Percentiles rank a stretch among this genome's conserved stretches.
Evolutionary conservation across 805 yeast genomes (phyloP).

Genomic region (Yamadazyma endophytica): DNA sequence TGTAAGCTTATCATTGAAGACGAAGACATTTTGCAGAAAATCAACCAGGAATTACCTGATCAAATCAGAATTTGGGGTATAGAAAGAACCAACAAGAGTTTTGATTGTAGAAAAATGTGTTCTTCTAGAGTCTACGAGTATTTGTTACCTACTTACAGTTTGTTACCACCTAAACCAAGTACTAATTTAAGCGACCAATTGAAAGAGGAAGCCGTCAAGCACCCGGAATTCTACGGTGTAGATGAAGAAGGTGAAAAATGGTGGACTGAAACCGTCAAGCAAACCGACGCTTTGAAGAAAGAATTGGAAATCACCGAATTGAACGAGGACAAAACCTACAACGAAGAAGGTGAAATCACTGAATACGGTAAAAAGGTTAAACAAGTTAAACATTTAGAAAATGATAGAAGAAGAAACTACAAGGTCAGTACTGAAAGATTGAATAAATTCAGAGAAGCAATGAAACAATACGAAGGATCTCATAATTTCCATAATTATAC

Average conservation of each 20-base stretch:
- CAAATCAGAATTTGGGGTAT: slow-evolving; percentile 93
- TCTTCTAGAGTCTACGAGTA: slow-evolving; percentile 95
- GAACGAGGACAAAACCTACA: slow-evolving; percentile 10
- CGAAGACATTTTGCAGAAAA: slow-evolving; percentile 63
- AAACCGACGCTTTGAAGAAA: slow-evolving; percentile 16
- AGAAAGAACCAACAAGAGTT: slow-evolving; percentile 81
- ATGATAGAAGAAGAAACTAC: slow-evolving; percentile 61
- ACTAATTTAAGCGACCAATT: slow-evolving; percentile 62
- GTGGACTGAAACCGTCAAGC: slow-evolving; percentile 53
- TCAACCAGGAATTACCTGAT: slow-evolving; percentile 74
- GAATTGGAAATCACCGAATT: background rate
- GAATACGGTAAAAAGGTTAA: slow-evolving; percentile 29
- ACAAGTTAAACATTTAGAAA: slow-evolving; percentile 59
- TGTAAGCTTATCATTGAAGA: slow-evolving; percentile 83
- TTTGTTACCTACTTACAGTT: slow-evolving; percentile 83
- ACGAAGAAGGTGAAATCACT: slow-evolving; percentile 34
- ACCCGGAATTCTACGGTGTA: slow-evolving; percentile 56
- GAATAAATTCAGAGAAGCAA: slow-evolving; percentile 57
- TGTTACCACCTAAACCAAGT: slow-evolving; percentile 85
- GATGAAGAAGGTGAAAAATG: slow-evolving; percentile 71
- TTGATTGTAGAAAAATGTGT: slow-evolving; percentile 94
- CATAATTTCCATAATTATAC: slow-evolving; percentile 93
- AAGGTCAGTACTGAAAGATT: slow-evolving; percentile 64
- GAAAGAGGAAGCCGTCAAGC: slow-evolving; percentile 44
- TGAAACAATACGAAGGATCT: slow-evolving; percentile 74